Evolutionary conservation across 202 grass and related monocot species (phyloP), one percentile per base, ranked within the genome.

Genomic region (Bolboschoenoplectus hybrid): DNA sequence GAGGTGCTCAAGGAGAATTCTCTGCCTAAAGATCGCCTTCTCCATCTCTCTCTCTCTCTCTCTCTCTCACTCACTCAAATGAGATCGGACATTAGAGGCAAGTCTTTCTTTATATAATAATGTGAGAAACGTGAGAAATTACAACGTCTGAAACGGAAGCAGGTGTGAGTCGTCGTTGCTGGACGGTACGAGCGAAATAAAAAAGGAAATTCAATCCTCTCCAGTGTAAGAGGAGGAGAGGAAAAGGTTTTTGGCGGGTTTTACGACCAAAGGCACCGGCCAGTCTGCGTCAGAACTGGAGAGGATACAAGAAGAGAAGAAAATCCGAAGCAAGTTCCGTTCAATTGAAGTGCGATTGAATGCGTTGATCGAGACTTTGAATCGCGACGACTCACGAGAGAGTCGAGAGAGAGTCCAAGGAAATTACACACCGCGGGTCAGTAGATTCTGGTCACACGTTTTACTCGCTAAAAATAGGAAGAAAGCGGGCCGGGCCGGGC

Each of bases 21-120:
- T 91, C 87, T 98, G 93, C 86, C 96, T 92, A 75, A 87, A 81
- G 82, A 98, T 63, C 67, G 93, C 93, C 89, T 89, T 95, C 91
- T 95, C 93, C 96, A 98, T 98, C 57, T 86, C 83, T 73, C 35
- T n/a, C 41, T 39, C 57, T 41, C n/a, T 63, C 49, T 74, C 51
- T 86, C 65, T 81, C 38, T 43, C 20, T 67, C 17, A 82, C 81
- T 79, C 16, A 75, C n/a, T 62, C 34, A 69, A 44, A 51, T 55
- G 49, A 52, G 81, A 80, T 60, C 75, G 14, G 16, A 57, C 13
- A 78, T 16, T 34, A 2, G 14, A 40, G 34, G 6, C 32, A 53
- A 58, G 14, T 9, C 55, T 16, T 43, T 74, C 10, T 58, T 64
- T 47, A 71, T 45, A 71, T 46, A 71, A 71, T 46, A 71, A 45